Conservation (phyloP, 2,329 filamentous ascomycete species). For the Sarocladium brachiariae region DNA sequence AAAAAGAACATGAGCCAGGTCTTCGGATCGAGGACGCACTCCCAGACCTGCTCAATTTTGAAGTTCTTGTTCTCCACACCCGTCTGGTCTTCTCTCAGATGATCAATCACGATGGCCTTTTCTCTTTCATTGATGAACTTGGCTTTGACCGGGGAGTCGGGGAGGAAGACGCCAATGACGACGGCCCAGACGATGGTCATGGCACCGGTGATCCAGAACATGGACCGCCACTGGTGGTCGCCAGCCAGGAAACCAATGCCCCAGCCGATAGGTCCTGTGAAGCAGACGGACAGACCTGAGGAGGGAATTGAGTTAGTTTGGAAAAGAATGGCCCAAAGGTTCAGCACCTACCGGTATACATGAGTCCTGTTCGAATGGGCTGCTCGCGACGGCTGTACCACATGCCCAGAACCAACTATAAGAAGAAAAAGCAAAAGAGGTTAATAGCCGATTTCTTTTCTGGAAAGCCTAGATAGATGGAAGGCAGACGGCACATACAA, state of each 20-base stretch:
- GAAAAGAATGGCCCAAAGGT: too few species aligned
- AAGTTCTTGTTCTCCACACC: constrained; percentile 41
- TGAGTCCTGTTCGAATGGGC: constrained; percentile 19
- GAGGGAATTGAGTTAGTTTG: not conserved
- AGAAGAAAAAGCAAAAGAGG: too few species aligned
- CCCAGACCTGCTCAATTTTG: constrained; percentile 37
- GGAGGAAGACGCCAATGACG: constrained; percentile 45
- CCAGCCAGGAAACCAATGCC: constrained; percentile 14
- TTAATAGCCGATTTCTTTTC: too few species aligned
- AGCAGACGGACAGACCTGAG: constrained; percentile 14
- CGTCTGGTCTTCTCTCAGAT: constrained; percentile 41
- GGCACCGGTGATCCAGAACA: constrained; percentile 20
- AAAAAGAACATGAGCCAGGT: constrained; percentile 52
- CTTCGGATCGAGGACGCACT: constrained; percentile 45
- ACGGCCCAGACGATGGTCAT: constrained; percentile 39
- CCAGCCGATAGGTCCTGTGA: constrained; percentile 18
- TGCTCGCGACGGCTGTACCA: constrained; percentile 22
- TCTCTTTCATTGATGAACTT: constrained; percentile 39
- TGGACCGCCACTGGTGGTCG: constrained; percentile 14
- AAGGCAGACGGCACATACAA: constrained; percentile 12
- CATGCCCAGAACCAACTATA: constrained; percentile 20
- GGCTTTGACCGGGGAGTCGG: constrained; percentile 44
- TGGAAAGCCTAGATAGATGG: not conserved
- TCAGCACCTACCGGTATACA: constrained; percentile 15
- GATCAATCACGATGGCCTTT: constrained; percentile 40